These are phyloP conservation scores for Typha latifolia DNA, from an alignment of 176 grass and related monocot species.

Conservation along the genomic window DNA sequence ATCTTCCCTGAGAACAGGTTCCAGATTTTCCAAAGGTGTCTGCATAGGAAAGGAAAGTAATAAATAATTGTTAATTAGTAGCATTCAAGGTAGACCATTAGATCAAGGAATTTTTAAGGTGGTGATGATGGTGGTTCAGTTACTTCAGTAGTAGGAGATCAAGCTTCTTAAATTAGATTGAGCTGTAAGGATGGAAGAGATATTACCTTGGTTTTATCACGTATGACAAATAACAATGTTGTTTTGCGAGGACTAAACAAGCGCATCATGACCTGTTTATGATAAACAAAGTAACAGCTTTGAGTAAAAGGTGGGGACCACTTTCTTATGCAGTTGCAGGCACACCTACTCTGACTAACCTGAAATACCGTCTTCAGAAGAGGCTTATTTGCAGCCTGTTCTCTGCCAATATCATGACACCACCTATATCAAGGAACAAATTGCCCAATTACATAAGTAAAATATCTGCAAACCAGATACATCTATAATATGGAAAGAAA, in stretches of 20 bases:
- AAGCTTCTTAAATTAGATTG: too few species aligned
- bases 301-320: too few species aligned
- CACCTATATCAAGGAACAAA: conserved; percentile 38
- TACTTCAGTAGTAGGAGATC: not conserved
- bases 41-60: conserved; percentile 20
- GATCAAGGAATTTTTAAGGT: not conserved
- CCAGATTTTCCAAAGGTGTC: conserved; percentile 72
- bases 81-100: too few species aligned
- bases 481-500: not conserved
- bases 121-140: not conserved
- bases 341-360: conserved; percentile 17
- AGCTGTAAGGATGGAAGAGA: not conserved
- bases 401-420: conserved; percentile 89
- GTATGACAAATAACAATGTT: conserved; percentile 65
- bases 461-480: not conserved
- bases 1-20: conserved; percentile 67
- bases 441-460: not conserved
- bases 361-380: conserved; percentile 76
- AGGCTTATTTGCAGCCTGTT: conserved; percentile 68
- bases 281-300: conserved; percentile 5
- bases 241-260: conserved; percentile 60
- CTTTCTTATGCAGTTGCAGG: too few species aligned
- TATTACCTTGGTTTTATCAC: conserved; percentile 78
- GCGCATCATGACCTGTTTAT: conserved; percentile 55
- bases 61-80: conserved; percentile 3